Evolutionary conservation across 768 basidiomycete species (phyloP).

Genomic region (Pleurotus djamor): DNA sequence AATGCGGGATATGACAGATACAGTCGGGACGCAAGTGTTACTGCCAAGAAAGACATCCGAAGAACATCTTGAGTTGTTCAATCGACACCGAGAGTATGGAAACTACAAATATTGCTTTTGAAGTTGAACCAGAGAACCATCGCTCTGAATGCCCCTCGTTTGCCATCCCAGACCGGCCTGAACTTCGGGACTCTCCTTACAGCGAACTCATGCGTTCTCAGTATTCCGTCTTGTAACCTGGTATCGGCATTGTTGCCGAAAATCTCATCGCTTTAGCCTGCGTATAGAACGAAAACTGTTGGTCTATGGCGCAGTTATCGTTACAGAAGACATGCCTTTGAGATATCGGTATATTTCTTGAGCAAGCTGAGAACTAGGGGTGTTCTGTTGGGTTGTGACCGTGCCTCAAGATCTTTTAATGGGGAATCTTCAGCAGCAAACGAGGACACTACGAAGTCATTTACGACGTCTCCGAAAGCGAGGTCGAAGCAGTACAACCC

Average conservation of each 20-base stretch:
- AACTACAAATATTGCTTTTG: conserved; percentile 24
- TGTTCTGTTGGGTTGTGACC: no score
- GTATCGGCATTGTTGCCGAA: conserved; percentile 41
- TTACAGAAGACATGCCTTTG: conserved; percentile 60
- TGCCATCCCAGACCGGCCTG: conserved; percentile 55
- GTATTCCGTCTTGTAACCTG: conserved; percentile 48
- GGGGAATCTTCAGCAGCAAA: conserved; percentile 53
- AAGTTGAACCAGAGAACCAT: conserved; percentile 48
- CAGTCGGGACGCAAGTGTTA: no score
- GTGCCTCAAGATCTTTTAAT: conserved; percentile 55
- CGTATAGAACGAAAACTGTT: conserved; percentile 44
- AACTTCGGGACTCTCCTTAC: conserved; percentile 45
- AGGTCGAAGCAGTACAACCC: conserved; percentile 61
- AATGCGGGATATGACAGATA: no score
- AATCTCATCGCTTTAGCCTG: conserved; percentile 43
- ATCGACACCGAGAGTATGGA: no score
- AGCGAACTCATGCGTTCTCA: conserved; percentile 54
- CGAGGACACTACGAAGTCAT: conserved; percentile 50
- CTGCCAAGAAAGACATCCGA: no score
- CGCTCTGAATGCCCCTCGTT: conserved; percentile 61
- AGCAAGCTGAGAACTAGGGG: background rate
- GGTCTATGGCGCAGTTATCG: conserved; percentile 59
- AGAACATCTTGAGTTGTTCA: no score
- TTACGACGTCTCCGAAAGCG: conserved; percentile 50
- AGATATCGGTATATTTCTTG: conserved; percentile 43